These are phyloP conservation scores for Leptographium flavum DNA, from an alignment of 2,329 filamentous ascomycete species.

Conservation along the genomic window DNA sequence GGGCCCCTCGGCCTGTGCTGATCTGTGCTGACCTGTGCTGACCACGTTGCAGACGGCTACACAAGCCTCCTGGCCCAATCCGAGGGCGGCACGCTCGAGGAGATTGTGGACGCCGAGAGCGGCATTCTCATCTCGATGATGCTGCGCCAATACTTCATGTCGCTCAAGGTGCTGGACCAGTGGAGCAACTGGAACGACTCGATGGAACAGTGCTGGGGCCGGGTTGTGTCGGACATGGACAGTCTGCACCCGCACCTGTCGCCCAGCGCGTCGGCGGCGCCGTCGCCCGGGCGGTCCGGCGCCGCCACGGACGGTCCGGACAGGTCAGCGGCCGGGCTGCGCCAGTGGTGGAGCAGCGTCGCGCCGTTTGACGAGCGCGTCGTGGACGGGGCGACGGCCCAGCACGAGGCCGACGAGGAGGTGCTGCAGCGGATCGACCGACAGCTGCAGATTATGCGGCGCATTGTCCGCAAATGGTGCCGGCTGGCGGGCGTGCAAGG, in stretches of 20 bases:
- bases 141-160: slow-evolving; percentile 83
- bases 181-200: slow-evolving; percentile 60
- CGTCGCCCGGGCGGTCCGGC: background rate
- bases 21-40: background rate
- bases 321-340: slow-evolving; percentile 20
- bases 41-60: slow-evolving; percentile 49
- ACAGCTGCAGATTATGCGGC: slow-evolving; percentile 46
- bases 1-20: background rate
- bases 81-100: slow-evolving; percentile 62
- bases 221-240: slow-evolving; percentile 48
- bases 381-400: slow-evolving; percentile 20
- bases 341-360: slow-evolving; percentile 18
- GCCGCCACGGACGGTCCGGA: background rate
- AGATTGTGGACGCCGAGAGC: slow-evolving; percentile 73
- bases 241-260: slow-evolving; percentile 32
- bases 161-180: slow-evolving; percentile 62
- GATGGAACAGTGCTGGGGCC: slow-evolving; percentile 50
- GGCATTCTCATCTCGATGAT: slow-evolving; percentile 78
- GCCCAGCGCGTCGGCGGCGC: slow-evolving; percentile 12
- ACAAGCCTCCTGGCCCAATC: slow-evolving; percentile 58
- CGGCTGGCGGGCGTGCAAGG: slow-evolving; percentile 48
- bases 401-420: slow-evolving; percentile 25
- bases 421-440: slow-evolving; percentile 30
- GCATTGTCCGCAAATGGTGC: slow-evolving; percentile 62
- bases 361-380: slow-evolving; percentile 30